Percentiles rank a stretch among this genome's conserved stretches.
These are phyloP conservation scores for Eleusine coracana DNA, from an alignment of 176 grass and related monocot species.

Conservation along the genomic window DNA sequence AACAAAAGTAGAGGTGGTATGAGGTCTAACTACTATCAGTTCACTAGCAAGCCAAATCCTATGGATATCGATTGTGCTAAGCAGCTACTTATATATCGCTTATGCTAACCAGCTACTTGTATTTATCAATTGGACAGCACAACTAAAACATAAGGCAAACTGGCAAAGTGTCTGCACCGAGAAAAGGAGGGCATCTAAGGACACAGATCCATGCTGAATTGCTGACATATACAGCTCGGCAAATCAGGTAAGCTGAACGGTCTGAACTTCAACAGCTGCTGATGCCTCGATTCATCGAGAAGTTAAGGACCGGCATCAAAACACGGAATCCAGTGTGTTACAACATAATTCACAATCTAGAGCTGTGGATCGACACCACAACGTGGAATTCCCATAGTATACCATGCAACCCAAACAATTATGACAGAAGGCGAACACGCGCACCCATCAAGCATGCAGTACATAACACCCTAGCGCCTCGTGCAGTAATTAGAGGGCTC, in stretches of 20 bases:
- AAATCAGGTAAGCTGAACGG: background rate
- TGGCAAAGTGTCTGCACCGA: background rate
- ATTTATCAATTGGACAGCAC: background rate
- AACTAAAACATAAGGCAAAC: background rate
- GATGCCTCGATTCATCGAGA: constrained; percentile 1
- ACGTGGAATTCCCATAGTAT: background rate
- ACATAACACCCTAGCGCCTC: background rate
- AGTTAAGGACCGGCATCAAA: background rate
- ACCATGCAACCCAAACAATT: constrained; percentile 4
- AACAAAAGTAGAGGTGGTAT: background rate
- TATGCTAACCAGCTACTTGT: background rate
- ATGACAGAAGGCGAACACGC: background rate
- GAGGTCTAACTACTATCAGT: background rate
- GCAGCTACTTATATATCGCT: background rate
- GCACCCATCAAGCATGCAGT: constrained; percentile 22
- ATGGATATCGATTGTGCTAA: background rate
- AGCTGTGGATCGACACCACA: background rate
- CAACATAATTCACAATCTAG: constrained; percentile 15
- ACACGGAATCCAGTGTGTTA: background rate
- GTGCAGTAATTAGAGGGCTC: constrained; percentile 15
- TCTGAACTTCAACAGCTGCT: background rate
- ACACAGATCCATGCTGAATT: background rate
- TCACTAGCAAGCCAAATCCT: background rate
- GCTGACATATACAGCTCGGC: background rate
- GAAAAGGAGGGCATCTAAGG: background rate